Evolutionary conservation across 345 rosid genomes (phyloP).

Genomic region (Eucalyptus dawsonii): DNA sequence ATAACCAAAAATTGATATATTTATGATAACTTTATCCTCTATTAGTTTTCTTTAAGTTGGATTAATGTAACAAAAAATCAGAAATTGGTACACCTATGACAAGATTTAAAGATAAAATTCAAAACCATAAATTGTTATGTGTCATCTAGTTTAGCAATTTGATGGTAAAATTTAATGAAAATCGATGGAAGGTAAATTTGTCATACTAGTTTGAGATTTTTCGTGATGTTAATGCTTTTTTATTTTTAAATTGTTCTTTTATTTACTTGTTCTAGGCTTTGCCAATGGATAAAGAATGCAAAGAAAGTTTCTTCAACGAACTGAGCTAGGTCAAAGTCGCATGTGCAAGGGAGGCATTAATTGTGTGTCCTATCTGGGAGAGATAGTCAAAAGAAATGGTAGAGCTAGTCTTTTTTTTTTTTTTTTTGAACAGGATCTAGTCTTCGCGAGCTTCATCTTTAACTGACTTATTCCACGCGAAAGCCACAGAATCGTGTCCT

Average conservation of each 20-base stretch:
- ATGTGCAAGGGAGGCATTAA: background rate
- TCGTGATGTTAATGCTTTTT: background rate
- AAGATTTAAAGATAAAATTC: too few relatives aligned
- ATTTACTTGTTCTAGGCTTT: background rate
- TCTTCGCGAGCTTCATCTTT: background rate
- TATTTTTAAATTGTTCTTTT: background rate
- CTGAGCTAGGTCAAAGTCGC: background rate
- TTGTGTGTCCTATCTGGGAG: background rate
- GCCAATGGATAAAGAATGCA: background rate
- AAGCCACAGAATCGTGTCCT: background rate
- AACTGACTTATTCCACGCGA: background rate
- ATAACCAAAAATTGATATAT: background rate
- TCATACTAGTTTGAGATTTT: background rate
- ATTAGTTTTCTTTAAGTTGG: too few relatives aligned
- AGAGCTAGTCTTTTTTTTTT: too few relatives aligned
- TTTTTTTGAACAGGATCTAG: background rate
- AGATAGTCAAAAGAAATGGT: background rate
- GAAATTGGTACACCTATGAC: background rate
- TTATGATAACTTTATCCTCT: background rate
- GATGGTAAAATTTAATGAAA: fast-evolving
- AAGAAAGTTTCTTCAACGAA: background rate
- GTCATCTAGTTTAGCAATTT: fast-evolving
- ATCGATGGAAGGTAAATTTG: fast-evolving
- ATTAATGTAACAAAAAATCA: background rate
- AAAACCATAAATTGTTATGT: background rate